phyloP scores from a whole-genome alignment of 139 green algal species.

The Chlorella sp. region DNA sequence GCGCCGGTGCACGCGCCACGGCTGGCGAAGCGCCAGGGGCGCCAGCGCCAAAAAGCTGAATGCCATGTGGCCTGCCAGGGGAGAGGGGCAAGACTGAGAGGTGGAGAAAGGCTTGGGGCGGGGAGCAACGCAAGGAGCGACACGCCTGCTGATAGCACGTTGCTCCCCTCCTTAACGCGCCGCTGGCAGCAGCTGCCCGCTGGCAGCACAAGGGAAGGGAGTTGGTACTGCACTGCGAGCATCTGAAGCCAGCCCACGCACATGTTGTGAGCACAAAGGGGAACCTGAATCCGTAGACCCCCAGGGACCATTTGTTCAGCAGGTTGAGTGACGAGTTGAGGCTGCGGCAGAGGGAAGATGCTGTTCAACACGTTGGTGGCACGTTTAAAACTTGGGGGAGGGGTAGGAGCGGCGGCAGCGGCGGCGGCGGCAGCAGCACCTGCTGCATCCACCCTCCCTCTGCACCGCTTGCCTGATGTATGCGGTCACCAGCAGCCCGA shows the following conservation, averaged over 20 bases:
- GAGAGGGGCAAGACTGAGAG: background rate
- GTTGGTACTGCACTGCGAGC: background rate
- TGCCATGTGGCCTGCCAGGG: conserved; percentile 53
- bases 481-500: background rate
- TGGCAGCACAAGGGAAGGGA: background rate
- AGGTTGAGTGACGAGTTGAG: background rate
- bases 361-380: too few species aligned
- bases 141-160: too few species aligned
- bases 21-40: conserved; percentile 48
- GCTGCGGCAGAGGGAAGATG: background rate
- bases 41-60: conserved; percentile 58
- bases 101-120: background rate
- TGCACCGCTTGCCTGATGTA: background rate
- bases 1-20: conserved; percentile 37
- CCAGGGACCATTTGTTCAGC: background rate
- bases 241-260: background rate
- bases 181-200: too few species aligned
- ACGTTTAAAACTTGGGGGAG: background rate
- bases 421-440: too few species aligned
- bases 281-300: conserved; percentile 45
- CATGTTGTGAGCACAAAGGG: conserved; percentile 64
- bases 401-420: too few species aligned
- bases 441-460: background rate
- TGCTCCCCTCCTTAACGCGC: too few species aligned
- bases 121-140: too few species aligned